phyloP scores from a whole-genome alignment of 495 filamentous ascomycete genomes.

The Coniosporium apollinis region DNA sequence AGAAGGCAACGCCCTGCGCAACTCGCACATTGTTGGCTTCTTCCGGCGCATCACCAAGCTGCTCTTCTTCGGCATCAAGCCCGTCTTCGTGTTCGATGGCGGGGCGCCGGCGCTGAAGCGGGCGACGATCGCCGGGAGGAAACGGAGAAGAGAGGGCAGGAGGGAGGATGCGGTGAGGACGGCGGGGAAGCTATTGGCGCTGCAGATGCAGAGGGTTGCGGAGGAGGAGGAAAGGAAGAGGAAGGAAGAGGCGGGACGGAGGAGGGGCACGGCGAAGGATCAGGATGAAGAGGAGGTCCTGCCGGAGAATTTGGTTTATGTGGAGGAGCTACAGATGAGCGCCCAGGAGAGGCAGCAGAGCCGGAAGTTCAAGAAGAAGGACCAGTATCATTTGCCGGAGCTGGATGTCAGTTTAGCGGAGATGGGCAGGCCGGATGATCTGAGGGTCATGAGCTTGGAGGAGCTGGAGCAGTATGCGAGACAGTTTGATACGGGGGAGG shows the following conservation, averaged over 20 bases:
- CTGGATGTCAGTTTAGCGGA: slow-evolving; percentile 54
- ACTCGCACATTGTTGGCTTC: slow-evolving; percentile 91
- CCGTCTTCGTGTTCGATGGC: slow-evolving; percentile 96
- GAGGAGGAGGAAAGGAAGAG: slow-evolving; percentile 65
- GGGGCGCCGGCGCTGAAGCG: slow-evolving; percentile 83
- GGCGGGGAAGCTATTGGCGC: slow-evolving; percentile 72
- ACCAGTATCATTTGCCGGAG: slow-evolving; percentile 86
- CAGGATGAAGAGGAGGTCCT: slow-evolving; percentile 46
- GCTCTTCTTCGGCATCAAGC: slow-evolving; percentile 87
- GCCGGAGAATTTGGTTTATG: slow-evolving; percentile 68
- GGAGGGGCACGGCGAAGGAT: slow-evolving; percentile 13
- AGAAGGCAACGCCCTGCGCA: slow-evolving; percentile 90
- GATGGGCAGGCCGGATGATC: slow-evolving; percentile 83
- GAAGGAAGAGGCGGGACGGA: slow-evolving; percentile 29
- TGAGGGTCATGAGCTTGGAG: slow-evolving; percentile 83
- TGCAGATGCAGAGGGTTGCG: slow-evolving; percentile 77
- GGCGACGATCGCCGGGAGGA: slow-evolving; percentile 68
- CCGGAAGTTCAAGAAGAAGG: slow-evolving; percentile 73
- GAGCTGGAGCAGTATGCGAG: slow-evolving; percentile 84
- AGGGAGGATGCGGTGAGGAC: slow-evolving; percentile 85
- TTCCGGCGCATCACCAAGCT: slow-evolving; percentile 96
- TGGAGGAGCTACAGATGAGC: slow-evolving; percentile 71
- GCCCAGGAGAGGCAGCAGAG: slow-evolving; percentile 53
- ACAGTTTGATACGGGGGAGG: slow-evolving; percentile 83
- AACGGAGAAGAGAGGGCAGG: slow-evolving; percentile 67